Evolutionary conservation across 768 basidiomycete species (phyloP).

Genomic region (Mrakia blollopis): DNA sequence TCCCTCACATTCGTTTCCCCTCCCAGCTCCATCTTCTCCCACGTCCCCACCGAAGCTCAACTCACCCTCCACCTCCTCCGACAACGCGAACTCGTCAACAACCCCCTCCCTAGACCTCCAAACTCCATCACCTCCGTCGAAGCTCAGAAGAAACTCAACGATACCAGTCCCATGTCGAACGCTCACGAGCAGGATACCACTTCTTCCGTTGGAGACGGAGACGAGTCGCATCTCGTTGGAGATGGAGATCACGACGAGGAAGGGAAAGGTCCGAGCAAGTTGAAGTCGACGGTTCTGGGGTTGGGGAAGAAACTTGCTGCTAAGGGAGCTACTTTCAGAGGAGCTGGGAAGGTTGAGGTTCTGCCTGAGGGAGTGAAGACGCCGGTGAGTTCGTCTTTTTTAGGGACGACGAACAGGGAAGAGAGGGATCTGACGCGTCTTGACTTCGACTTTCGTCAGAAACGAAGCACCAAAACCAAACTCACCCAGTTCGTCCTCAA

Average conservation of each 20-base stretch:
- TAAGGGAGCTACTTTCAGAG: slow-evolving; percentile 45
- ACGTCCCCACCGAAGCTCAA: slow-evolving; percentile 48
- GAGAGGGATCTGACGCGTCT: background rate
- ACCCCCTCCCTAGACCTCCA: slow-evolving; percentile 43
- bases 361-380: slow-evolving; percentile 41
- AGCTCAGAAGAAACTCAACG: slow-evolving; percentile 39
- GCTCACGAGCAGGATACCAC: slow-evolving; percentile 40
- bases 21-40: slow-evolving; percentile 43
- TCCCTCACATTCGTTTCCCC: slow-evolving; percentile 4
- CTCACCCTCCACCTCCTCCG: slow-evolving; percentile 45
- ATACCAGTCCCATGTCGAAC: slow-evolving; percentile 37
- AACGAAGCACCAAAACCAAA: background rate
- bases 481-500: slow-evolving; percentile 37
- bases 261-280: slow-evolving; percentile 37
- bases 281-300: slow-evolving; percentile 38
- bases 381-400: slow-evolving; percentile 37
- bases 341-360: slow-evolving; percentile 43
- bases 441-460: background rate
- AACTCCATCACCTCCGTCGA: background rate
- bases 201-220: slow-evolving; percentile 37
- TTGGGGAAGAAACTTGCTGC: slow-evolving; percentile 41
- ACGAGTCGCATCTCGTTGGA: slow-evolving; percentile 42
- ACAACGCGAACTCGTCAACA: slow-evolving; percentile 41
- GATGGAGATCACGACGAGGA: slow-evolving; percentile 39
- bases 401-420: background rate